Base-by-base conservation (phyloP, 2,329 filamentous ascomycete genomes). In the Neopestalotiopsis clavispora region DNA sequence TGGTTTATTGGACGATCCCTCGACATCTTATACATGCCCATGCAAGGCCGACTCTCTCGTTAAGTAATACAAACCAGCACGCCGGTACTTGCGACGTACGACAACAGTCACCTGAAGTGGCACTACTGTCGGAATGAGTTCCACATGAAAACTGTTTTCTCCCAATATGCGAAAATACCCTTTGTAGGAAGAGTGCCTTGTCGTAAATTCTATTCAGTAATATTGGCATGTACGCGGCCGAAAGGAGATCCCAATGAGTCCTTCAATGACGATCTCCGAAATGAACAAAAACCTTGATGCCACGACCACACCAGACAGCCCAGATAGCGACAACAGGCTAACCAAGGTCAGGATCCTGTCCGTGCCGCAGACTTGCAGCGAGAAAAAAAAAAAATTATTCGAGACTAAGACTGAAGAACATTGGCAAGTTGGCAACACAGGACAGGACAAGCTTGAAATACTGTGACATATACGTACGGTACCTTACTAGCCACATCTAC, bases 1-100 rank as follows among this genome's bases (percentile, higher is more conserved):
- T 52, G 45, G 17, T 52, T 52, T 52, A 52, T 52, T 52, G 45
- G 45, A 52, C 45, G 45, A 52, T 52, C 45, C n/a, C 45, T 52
- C 45, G 17, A 52, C 45, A 20, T 20, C 6, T n/a, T 49, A 20
- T 49, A 52, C 45, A 23, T 3, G 45, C n/a, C n/a, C 45, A 52
- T 52, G 45, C 45, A 52, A 28, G 14, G 45, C 45, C n/a, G 45
- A 52, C 45, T 52, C 45, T 52, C n/a, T n/a, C n/a, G 45, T 52
- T 52, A n/a, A 52, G 45, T 52, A 52, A 52, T 20, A 52, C 45
- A 52, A 23, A 52, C 45, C 45, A 52, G 45, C 17, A n/a, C 45
- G 45, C 45, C 45, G 45, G 45, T 52, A 52, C 45, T 52, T 52
- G 45, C 45, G 45, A 52, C 45, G 13, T 52, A 17, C 45, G n/a